These are phyloP conservation scores for Sclerotinia spermophila DNA, from an alignment of 2,329 filamentous ascomycete genomes.

Conservation along the genomic window DNA sequence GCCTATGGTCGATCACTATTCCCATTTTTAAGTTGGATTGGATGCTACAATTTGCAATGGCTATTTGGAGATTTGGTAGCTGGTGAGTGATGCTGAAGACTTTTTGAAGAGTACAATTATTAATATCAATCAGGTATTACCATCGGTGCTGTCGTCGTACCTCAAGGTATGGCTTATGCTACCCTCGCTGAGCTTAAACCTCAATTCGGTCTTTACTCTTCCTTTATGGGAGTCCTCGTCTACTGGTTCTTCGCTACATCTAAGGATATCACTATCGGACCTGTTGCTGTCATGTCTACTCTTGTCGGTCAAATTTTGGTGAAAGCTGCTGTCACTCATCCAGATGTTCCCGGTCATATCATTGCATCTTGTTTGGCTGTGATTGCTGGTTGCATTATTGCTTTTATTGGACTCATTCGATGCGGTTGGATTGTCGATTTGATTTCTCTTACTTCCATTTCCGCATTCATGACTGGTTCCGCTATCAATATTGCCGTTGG, in stretches of 20 bases:
- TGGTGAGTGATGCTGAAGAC: conserved; percentile 48
- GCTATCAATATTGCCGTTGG: conserved; percentile 84
- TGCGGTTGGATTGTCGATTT: conserved; percentile 90
- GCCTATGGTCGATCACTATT: conserved; percentile 71
- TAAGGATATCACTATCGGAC: conserved; percentile 98
- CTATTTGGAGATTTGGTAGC: conserved; percentile 84
- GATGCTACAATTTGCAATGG: conserved; percentile 86
- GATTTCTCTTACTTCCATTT: conserved; percentile 85
- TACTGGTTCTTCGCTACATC: conserved; percentile 99
- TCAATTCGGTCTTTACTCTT: conserved; percentile 87
- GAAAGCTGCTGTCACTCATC: conserved; percentile 54
- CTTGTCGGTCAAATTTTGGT: conserved; percentile 79
- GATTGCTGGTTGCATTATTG: conserved; percentile 72
- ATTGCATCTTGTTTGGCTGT: conserved; percentile 78
- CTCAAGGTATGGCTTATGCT: conserved; percentile 95
- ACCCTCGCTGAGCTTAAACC: conserved; percentile 73
- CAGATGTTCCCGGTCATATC: conserved; percentile 57
- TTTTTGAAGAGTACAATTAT: background rate
- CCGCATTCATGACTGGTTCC: conserved; percentile 95
- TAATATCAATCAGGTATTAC: conserved; percentile 52
- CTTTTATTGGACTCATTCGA: conserved; percentile 72
- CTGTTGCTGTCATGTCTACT: conserved; percentile 92
- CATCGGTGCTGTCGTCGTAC: conserved; percentile 76
- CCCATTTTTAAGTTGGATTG: conserved; percentile 87
- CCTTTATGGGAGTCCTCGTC: conserved; percentile 89